Evolutionary conservation across 805 yeast genomes (phyloP), one percentile per base, ranked within the genome.

Genomic region (Zygosaccharomyces gambellarensis): DNA sequence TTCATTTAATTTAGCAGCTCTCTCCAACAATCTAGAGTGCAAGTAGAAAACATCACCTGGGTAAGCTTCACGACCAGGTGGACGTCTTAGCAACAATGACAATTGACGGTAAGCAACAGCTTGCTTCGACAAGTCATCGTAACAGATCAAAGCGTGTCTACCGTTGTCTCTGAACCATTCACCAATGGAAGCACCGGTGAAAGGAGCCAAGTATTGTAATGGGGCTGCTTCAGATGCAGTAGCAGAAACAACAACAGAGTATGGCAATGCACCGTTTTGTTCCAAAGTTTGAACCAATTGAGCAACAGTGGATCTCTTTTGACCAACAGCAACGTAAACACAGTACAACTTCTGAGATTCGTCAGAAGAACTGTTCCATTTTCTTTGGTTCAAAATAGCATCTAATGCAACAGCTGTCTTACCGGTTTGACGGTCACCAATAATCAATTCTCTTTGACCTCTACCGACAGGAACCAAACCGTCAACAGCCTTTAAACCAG

Each of bases 81-180:
- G 97, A 80, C 96, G 87, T 82, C 97, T 89, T 79, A 90, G 83
- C 75, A 90, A 80, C 75, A 92, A 83, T 57, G 98, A 92, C 80
- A 92, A 85, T 82, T 92, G 98, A 83, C 98, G 95, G 89, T 92
- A 92, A 64, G 98, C 98, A 73, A 92, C 98, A 62, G 98, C 98
- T 81, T 92, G 98, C 82, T 92, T 92, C 71, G 98, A 92, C 79
- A 92, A 84, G 78, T 92, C 98, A 76, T 92, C 98, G 79, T 80
- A 92, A 84, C 89, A 79, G 76, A 92, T 94, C 79, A 92, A 80
- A 67, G 98, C 95, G 78, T 94, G 98, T 75, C 77, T 87, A 73
- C 96, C 97, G 77, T 92, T 94, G 83, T 94, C 99, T 84, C 99
- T 89, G 95, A 94, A 94, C 99, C 99, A 94, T 82, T 94, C 99